Evolutionary conservation across 805 yeast genomes (phyloP).

Genomic region (Kuraishia hungarica): DNA sequence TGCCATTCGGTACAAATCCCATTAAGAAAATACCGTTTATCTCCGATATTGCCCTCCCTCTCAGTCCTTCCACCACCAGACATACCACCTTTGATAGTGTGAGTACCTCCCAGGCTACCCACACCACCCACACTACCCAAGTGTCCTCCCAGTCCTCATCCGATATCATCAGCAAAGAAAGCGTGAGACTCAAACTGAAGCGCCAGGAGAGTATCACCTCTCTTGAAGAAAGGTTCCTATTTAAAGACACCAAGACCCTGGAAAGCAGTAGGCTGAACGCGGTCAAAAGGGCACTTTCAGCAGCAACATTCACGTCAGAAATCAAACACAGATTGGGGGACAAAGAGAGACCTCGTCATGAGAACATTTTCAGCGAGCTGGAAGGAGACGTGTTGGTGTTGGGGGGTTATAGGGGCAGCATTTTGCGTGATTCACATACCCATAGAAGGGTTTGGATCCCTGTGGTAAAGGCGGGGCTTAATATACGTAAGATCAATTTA

Average conservation of each 20-base stretch:
- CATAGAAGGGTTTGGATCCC: slow-evolving; percentile 79
- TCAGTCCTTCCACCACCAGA: slow-evolving; percentile 5
- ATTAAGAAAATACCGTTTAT: slow-evolving; percentile 13
- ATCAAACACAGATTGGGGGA: slow-evolving; percentile 18
- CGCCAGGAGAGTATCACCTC: slow-evolving; percentile 54
- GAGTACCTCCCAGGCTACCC: neutral
- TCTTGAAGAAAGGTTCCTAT: slow-evolving; percentile 53
- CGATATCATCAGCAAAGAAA: slow-evolving; percentile 20
- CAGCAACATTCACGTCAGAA: slow-evolving; percentile 19
- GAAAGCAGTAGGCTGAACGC: slow-evolving; percentile 68
- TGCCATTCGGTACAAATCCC: slow-evolving; percentile 46
- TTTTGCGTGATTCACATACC: slow-evolving; percentile 58
- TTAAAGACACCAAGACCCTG: slow-evolving; percentile 42
- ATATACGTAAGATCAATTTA: slow-evolving; percentile 60
- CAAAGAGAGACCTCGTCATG: slow-evolving; percentile 23
- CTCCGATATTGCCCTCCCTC: slow-evolving; percentile 12
- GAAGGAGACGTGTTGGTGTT: slow-evolving; percentile 74
- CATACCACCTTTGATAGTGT: neutral
- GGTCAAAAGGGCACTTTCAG: slow-evolving; percentile 50
- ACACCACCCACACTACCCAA: neutral
- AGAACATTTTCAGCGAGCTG: slow-evolving; percentile 45
- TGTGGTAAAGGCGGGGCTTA: slow-evolving; percentile 67
- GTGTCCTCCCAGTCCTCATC: slow-evolving; percentile 5
- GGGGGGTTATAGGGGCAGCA: slow-evolving; percentile 88
- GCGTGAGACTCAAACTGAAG: slow-evolving; percentile 31